A percentile compares a stretch with the other conserved stretches of the same genome.
phyloP scores from a whole-genome alignment of 257 asterid species.

The Gentiana dahurica region DNA sequence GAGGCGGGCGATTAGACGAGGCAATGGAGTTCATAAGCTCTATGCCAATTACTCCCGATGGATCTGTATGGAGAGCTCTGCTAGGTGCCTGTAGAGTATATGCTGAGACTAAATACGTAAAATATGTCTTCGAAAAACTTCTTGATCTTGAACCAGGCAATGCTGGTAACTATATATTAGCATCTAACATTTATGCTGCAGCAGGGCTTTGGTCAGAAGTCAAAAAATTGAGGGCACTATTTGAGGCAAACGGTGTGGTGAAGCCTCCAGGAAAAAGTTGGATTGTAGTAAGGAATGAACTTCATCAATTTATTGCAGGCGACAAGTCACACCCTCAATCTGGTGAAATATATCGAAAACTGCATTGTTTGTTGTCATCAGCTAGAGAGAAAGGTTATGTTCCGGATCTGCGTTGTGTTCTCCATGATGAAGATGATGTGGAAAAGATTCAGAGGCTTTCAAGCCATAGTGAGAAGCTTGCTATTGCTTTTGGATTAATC shows the following conservation, averaged over 20 bases:
- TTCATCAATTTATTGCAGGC: conserved; percentile 21
- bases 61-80: conserved; percentile 20
- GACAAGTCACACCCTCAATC: conserved; percentile 20
- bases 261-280: conserved; percentile 27
- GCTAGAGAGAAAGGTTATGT: conserved; percentile 12
- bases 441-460: conserved; percentile 16
- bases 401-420: conserved; percentile 24
- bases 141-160: conserved; percentile 16
- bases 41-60: conserved; percentile 20
- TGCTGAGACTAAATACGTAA: conserved; percentile 9
- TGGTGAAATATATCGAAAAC: conserved; percentile 8
- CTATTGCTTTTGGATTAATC: conserved; percentile 26
- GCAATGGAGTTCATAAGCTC: conserved; percentile 16
- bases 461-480: conserved; percentile 28
- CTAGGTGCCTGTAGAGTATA: conserved; percentile 20
- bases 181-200: conserved; percentile 21
- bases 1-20: conserved; percentile 23
- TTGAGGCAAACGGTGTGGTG: conserved; percentile 13
- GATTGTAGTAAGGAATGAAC: conserved; percentile 14
- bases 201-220: conserved; percentile 22
- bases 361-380: conserved; percentile 12
- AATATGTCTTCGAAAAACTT: conserved; percentile 11
- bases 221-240: conserved; percentile 12
- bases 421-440: conserved; percentile 22
- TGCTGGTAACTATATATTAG: conserved; percentile 22